Evolutionary conservation across 2,329 filamentous ascomycete species (phyloP).

Genomic region (Cordyceps pruinosa): DNA sequence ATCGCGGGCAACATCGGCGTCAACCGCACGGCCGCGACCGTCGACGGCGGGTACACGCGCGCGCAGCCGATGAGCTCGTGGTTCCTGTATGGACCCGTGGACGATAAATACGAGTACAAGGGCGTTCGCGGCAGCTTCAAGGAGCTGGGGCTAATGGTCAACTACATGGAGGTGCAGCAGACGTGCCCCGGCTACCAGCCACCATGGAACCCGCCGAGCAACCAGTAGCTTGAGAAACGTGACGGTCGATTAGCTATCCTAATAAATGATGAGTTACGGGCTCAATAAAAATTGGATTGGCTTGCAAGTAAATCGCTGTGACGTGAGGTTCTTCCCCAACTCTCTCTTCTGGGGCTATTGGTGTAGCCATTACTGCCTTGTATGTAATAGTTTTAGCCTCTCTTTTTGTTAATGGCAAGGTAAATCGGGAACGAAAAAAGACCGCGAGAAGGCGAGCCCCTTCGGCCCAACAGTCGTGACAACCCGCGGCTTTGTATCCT

Average conservation of each 20-base stretch:
- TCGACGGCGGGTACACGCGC: slow-evolving; percentile 19
- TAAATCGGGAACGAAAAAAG: too few species aligned
- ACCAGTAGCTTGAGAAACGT: background rate
- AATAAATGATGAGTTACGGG: background rate
- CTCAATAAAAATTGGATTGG: background rate
- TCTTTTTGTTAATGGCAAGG: too few species aligned
- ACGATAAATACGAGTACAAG: slow-evolving; percentile 18
- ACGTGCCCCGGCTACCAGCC: background rate
- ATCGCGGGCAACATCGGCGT: slow-evolving; percentile 34
- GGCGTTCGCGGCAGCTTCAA: slow-evolving; percentile 16
- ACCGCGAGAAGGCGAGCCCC: too few species aligned
- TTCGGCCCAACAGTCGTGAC: too few species aligned
- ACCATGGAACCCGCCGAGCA: background rate
- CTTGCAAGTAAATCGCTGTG: background rate
- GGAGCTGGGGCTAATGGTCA: slow-evolving; percentile 16
- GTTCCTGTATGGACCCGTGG: slow-evolving; percentile 34
- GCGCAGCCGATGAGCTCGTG: slow-evolving; percentile 32
- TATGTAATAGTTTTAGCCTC: too few species aligned
- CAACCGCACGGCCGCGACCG: slow-evolving; percentile 17
- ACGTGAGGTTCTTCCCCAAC: too few species aligned
- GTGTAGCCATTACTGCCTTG: too few species aligned
- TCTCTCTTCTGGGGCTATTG: too few species aligned
- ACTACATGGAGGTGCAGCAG: slow-evolving; percentile 1
- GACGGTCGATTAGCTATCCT: background rate
- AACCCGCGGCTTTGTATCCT: too few species aligned